These are phyloP conservation scores for Trichothecium roseum DNA, from an alignment of 2,329 filamentous ascomycete species.

Conservation along the genomic window DNA sequence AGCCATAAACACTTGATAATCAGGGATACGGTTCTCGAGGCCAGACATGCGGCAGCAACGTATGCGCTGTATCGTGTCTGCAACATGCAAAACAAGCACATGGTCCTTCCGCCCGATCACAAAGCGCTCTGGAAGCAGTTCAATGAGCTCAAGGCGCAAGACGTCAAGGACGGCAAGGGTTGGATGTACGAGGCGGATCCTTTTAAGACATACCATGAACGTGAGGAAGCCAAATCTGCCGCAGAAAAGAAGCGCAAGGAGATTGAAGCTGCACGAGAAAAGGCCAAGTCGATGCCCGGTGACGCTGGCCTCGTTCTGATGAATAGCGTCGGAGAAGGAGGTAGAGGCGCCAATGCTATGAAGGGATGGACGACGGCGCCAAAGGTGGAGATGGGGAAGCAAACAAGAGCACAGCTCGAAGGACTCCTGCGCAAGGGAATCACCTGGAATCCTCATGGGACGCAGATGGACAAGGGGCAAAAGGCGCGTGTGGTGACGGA, in stretches of 20 bases:
- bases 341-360: slow-evolving; percentile 33
- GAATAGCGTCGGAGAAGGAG: slow-evolving; percentile 27
- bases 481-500: slow-evolving; percentile 58
- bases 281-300: slow-evolving; percentile 53
- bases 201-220: slow-evolving; percentile 69
- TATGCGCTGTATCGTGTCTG: slow-evolving; percentile 87
- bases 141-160: slow-evolving; percentile 67
- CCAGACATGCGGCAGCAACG: slow-evolving; percentile 84
- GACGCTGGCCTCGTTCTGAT: slow-evolving; percentile 45
- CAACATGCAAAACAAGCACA: slow-evolving; percentile 93
- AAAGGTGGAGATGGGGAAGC: slow-evolving; percentile 86
- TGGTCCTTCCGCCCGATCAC: slow-evolving; percentile 85
- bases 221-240: slow-evolving; percentile 65
- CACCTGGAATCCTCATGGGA: slow-evolving; percentile 76
- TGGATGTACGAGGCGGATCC: slow-evolving; percentile 97
- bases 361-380: slow-evolving; percentile 77
- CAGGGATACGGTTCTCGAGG: slow-evolving; percentile 76
- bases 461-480: slow-evolving; percentile 50
- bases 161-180: slow-evolving; percentile 62
- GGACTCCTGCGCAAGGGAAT: slow-evolving; percentile 65
- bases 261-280: slow-evolving; percentile 55
- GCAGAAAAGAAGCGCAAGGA: slow-evolving; percentile 74
- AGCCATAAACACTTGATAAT: slow-evolving; percentile 66
- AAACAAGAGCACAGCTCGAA: slow-evolving; percentile 71
- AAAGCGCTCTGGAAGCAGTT: slow-evolving; percentile 90